Conservation (phyloP, 169 alveolate genomes). For the Babesia bigemina region DNA sequence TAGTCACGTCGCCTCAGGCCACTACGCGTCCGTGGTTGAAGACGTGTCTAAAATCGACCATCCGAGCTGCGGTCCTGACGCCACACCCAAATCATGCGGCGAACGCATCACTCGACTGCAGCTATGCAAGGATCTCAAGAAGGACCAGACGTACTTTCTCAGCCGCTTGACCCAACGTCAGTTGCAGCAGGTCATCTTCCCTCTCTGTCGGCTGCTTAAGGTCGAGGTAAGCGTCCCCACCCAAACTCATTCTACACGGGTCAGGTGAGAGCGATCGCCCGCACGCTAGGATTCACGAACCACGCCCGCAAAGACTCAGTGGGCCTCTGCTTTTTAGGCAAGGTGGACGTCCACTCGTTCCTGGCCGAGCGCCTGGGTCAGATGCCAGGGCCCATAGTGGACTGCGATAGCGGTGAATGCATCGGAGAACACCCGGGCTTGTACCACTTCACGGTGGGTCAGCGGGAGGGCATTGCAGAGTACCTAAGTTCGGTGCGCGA, state of each 20-base stretch:
- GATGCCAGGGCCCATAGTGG: constrained; percentile 73
- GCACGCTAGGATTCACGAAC: constrained; percentile 49
- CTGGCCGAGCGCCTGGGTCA: constrained; percentile 58
- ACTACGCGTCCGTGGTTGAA: constrained; percentile 68
- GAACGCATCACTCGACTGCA: constrained; percentile 25
- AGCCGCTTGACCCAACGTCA: constrained; percentile 65
- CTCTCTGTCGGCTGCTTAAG: constrained; percentile 66
- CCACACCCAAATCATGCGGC: neutral
- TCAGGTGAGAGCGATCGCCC: constrained; percentile 75
- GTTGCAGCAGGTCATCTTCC: constrained; percentile 61
- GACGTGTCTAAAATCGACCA: constrained; percentile 14
- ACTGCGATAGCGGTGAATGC: constrained; percentile 49
- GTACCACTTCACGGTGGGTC: constrained; percentile 76
- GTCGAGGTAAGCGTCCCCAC: constrained; percentile 51
- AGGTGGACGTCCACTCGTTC: constrained; percentile 60
- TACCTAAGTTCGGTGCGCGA: constrained; percentile 35
- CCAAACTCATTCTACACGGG: neutral
- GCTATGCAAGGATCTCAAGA: constrained; percentile 29
- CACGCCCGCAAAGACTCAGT: constrained; percentile 72
- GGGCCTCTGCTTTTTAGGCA: constrained; percentile 78
- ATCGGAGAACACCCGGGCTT: constrained; percentile 76
- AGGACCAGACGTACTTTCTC: constrained; percentile 80
- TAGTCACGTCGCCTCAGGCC: constrained; percentile 75
- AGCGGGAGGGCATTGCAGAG: constrained; percentile 70
- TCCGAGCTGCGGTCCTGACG: neutral